Evolutionary conservation across 2,329 filamentous ascomycete species (phyloP), one percentile per base, ranked within the genome.

Genomic region (Botrytis fabae): DNA sequence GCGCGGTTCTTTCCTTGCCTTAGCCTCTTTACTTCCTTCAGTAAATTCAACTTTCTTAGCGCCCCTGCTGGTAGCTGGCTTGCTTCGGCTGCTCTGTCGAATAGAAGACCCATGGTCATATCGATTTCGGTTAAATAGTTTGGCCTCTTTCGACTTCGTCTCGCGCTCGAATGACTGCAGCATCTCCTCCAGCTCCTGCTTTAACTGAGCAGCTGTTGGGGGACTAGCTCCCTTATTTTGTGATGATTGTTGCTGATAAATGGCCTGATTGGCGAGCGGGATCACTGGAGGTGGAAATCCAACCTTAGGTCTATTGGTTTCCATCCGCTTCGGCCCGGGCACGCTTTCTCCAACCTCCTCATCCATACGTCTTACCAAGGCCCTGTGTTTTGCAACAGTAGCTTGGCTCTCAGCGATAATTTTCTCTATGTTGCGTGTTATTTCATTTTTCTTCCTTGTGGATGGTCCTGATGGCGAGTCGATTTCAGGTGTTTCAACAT

Each of bases 1-100:
- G 46, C 74, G 72, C 40, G 76, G 73, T 25, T 73, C 73, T 35
- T 35, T 61, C 12, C 40, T 22, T 25, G n/a, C 46, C 28, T 46
- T 66, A 7, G 48, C 32, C 32, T 51, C 65, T 38, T 57, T 68
- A 32, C 65, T 68, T 12, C 65, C 65, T 42, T 57, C 48, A 38
- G 65, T 48, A 9, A 68, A 68, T 22, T 42, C 65, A n/a, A 57
- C 65, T 35, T 68, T 68, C 65, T 32, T 68, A n/a, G 40, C 35
- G 20, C n/a, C n/a, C 18, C 48, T 68, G 16, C 42, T 68, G 22
- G 22, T 42, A 22, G 7, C 44, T 57, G 48, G 25, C n/a, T 46
- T 68, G 18, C 48, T 68, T 68, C 25, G 48, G 48, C 35, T 57
- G 48, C 65, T 42, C 48, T 14, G 48, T 32, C 48, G 48, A 57